Evolutionary conservation across 176 grass and related monocot genomes (phyloP).

Genomic region (Zizania latifolia): DNA sequence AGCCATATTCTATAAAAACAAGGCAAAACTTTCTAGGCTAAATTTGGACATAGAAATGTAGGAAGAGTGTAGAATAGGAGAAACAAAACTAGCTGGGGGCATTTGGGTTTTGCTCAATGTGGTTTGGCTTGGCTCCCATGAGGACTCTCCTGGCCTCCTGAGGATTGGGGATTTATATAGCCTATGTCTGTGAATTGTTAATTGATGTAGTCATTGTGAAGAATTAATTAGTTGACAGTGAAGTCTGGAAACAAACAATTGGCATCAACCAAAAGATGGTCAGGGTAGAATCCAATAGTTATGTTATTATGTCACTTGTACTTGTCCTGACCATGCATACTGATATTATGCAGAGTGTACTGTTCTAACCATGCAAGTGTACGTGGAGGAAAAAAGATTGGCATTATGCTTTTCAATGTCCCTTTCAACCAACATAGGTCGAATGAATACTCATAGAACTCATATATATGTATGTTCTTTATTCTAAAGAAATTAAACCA

Average conservation of each 20-base stretch:
- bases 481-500: not conserved
- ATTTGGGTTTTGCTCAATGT: not conserved
- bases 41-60: not conserved
- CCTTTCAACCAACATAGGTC: not conserved
- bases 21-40: not conserved
- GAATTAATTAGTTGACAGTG: conserved; percentile 23
- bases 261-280: not conserved
- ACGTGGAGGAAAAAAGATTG: not conserved
- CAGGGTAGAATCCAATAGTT: not conserved
- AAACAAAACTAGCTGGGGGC: not conserved
- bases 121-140: not conserved
- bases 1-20: not conserved
- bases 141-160: not conserved
- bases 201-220: not conserved
- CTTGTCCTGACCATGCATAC: not conserved
- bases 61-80: not conserved
- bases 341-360: not conserved
- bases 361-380: conserved; percentile 18
- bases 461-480: not conserved
- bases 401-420: not conserved
- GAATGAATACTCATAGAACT: not conserved
- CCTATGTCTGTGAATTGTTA: not conserved
- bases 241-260: not conserved
- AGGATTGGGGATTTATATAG: conserved; percentile 32
- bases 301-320: not conserved